Conservation (phyloP, 495 filamentous ascomycete genomes). For the Cairneyella variabilis region DNA sequence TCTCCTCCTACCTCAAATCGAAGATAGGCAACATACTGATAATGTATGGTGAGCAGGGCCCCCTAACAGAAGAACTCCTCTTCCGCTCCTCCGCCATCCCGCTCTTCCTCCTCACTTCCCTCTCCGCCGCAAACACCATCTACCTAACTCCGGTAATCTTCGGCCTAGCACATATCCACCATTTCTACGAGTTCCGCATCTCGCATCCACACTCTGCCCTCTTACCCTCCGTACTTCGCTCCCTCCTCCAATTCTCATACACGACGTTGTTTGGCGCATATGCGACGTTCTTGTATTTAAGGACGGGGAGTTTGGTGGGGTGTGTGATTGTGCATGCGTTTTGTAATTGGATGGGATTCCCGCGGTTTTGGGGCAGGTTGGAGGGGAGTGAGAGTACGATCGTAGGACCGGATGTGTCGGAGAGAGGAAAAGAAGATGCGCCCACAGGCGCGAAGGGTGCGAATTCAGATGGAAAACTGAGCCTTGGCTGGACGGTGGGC, state of each 20-base stretch:
- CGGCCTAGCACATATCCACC: slow-evolving; percentile 91
- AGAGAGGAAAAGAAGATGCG: slow-evolving; percentile 11
- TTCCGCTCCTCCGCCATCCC: slow-evolving; percentile 77
- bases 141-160: slow-evolving; percentile 86
- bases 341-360: slow-evolving; percentile 89
- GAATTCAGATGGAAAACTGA: slow-evolving; percentile 22
- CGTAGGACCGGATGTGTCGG: slow-evolving; percentile 18
- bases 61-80: slow-evolving; percentile 87
- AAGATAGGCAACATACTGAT: background rate
- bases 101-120: slow-evolving; percentile 80
- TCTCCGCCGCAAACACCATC: slow-evolving; percentile 59
- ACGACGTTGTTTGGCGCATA: slow-evolving; percentile 92
- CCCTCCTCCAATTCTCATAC: slow-evolving; percentile 83
- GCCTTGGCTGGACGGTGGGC: slow-evolving; percentile 61
- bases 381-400: slow-evolving; percentile 24
- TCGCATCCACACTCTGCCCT: slow-evolving; percentile 68
- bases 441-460: background rate
- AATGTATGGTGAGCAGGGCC: slow-evolving; percentile 43
- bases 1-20: background rate
- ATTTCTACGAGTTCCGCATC: slow-evolving; percentile 90
- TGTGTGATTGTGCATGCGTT: slow-evolving; percentile 77
- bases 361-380: slow-evolving; percentile 79
- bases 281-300: slow-evolving; percentile 84
- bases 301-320: slow-evolving; percentile 74
- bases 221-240: slow-evolving; percentile 57